A percentile compares a stretch with the other conserved stretches of the same genome.
These are phyloP conservation scores for Pseudogymnoascus sp. DNA, from an alignment of 2,329 filamentous ascomycete species.

Conservation along the genomic window DNA sequence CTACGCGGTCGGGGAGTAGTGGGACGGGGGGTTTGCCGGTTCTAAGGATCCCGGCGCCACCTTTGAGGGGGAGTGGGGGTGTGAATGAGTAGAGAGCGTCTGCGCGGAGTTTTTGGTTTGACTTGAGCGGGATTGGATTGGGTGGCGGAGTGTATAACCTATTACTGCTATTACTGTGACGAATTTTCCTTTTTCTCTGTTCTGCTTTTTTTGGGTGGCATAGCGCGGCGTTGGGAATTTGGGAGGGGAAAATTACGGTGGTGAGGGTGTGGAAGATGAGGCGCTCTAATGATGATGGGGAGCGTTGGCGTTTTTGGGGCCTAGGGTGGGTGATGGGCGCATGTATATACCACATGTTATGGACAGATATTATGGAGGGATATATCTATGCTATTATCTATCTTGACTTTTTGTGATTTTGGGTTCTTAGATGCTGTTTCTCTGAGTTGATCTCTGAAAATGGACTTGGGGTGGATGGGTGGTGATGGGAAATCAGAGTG, in stretches of 20 bases:
- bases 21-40: background rate
- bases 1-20: background rate
- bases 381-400: background rate
- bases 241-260: background rate
- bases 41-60: background rate
- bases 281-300: background rate
- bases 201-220: background rate
- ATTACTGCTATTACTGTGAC: background rate
- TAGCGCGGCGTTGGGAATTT: constrained; percentile 1
- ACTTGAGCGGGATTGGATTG: background rate
- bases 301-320: background rate
- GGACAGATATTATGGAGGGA: background rate
- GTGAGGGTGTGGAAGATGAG: background rate
- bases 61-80: background rate
- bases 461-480: too few species aligned
- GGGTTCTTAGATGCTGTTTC: background rate
- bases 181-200: background rate
- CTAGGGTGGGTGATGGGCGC: background rate
- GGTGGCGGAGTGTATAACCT: background rate
- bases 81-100: background rate
- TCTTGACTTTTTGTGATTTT: background rate
- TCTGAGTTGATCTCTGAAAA: background rate
- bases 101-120: background rate
- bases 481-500: too few species aligned
- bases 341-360: background rate